phyloP scores from a whole-genome alignment of 2,329 filamentous ascomycete genomes.

The Penicillium sp. region DNA sequence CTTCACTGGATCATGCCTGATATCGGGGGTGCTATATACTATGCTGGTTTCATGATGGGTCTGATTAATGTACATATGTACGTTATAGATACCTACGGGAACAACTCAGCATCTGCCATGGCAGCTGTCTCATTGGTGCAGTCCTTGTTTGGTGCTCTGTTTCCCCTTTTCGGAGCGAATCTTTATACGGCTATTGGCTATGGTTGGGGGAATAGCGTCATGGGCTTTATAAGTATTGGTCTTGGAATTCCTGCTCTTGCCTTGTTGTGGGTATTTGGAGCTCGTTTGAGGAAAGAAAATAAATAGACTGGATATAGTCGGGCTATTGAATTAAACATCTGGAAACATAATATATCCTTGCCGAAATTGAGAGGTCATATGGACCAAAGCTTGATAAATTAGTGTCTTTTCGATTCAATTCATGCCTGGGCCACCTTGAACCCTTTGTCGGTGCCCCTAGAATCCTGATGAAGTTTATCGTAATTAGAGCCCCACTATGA shows the following conservation, averaged over 20 bases:
- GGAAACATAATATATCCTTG: no score
- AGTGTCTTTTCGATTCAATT: no score
- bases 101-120: conserved; percentile 30
- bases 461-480: no score
- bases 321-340: no score
- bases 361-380: not conserved
- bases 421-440: no score
- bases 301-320: not conserved
- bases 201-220: not conserved
- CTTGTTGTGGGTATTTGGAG: not conserved
- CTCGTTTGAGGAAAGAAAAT: not conserved
- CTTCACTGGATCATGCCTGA: conserved; percentile 53
- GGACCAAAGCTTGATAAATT: not conserved
- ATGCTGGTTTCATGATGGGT: conserved; percentile 40
- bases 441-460: no score
- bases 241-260: not conserved
- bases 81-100: conserved; percentile 30
- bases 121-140: conserved; percentile 25
- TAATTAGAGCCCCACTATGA: no score
- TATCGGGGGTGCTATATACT: conserved; percentile 49
- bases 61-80: conserved; percentile 41
- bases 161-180: not conserved
- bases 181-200: not conserved
- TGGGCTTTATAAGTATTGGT: not conserved
- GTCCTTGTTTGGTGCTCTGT: conserved; percentile 8